A percentile compares a stretch with the other conserved stretches of the same genome.
These are phyloP conservation scores for Collybiopsis confluens DNA, from an alignment of 768 basidiomycete species.

Conservation along the genomic window DNA sequence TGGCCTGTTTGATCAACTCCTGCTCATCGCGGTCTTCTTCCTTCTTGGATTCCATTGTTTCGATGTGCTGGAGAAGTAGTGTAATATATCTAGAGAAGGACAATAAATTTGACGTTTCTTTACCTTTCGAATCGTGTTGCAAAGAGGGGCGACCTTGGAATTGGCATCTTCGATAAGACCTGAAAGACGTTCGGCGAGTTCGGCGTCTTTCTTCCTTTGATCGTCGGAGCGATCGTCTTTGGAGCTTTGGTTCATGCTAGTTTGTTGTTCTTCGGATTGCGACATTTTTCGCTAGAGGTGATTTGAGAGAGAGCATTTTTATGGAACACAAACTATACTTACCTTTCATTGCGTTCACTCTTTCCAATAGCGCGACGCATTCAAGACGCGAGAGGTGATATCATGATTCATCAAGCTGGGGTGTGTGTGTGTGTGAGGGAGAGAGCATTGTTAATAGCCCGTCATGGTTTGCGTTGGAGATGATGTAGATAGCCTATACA, in stretches of 20 bases:
- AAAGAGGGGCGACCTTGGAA: slow-evolving; percentile 22
- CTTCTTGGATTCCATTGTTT: slow-evolving; percentile 25
- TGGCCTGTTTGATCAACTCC: slow-evolving; percentile 30
- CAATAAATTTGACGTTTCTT: slow-evolving; percentile 24
- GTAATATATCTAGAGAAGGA: background rate
- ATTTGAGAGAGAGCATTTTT: too few relatives aligned
- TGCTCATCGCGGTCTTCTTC: slow-evolving; percentile 31
- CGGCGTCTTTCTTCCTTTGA: slow-evolving; percentile 19
- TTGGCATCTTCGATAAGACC: slow-evolving; percentile 31
- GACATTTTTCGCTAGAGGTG: too few relatives aligned
- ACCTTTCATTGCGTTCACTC: too few relatives aligned
- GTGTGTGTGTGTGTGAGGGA: too few relatives aligned
- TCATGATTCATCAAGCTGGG: too few relatives aligned
- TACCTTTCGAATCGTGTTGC: slow-evolving; percentile 34
- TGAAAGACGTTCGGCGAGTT: slow-evolving; percentile 31
- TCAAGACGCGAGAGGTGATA: too few relatives aligned
- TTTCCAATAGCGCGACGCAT: too few relatives aligned
- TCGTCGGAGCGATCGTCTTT: slow-evolving; percentile 19
- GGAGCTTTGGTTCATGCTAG: background rate
- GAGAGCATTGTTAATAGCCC: too few relatives aligned
- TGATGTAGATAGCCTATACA: too few relatives aligned
- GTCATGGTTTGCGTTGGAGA: too few relatives aligned
- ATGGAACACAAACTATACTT: too few relatives aligned
- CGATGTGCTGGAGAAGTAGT: slow-evolving; percentile 26
- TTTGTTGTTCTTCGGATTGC: too few relatives aligned